Conservation (phyloP, 2,329 filamentous ascomycete genomes). For the Cadophora malorum region DNA sequence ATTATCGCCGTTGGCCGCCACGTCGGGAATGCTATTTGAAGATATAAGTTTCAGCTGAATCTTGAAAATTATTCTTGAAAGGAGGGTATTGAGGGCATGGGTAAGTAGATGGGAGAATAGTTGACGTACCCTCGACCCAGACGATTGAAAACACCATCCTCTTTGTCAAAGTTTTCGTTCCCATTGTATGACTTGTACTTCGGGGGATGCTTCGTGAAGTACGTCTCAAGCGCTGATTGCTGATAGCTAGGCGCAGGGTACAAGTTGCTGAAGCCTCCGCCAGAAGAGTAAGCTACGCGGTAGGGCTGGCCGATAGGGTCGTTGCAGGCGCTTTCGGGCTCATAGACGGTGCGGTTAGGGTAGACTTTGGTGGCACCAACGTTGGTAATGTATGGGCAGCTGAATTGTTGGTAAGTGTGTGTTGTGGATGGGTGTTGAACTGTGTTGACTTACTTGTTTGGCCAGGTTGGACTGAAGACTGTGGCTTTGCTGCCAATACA, state of each 20-base stretch:
- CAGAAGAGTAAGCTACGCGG: conserved; percentile 46
- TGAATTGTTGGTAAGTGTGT: conserved; percentile 57
- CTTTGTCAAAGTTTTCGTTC: conserved; percentile 47
- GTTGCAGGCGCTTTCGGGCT: conserved; percentile 46
- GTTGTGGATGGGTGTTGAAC: conserved; percentile 56
- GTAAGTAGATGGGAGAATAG: neutral
- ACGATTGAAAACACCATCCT: conserved; percentile 31
- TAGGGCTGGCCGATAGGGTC: conserved; percentile 46
- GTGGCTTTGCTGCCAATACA: conserved; percentile 53
- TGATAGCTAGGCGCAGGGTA: conserved; percentile 56
- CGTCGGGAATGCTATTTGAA: conserved; percentile 52
- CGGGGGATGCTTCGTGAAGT: conserved; percentile 33
- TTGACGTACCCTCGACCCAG: conserved; percentile 23
- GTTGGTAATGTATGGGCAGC: conserved; percentile 45
- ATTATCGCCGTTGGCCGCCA: conserved; percentile 62
- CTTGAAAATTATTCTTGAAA: too few species aligned
- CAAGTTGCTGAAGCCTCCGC: conserved; percentile 59
- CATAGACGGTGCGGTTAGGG: conserved; percentile 36
- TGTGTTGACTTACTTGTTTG: conserved; percentile 61
- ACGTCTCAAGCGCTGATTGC: conserved; percentile 40
- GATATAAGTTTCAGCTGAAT: neutral
- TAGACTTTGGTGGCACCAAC: conserved; percentile 36
- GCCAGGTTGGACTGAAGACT: conserved; percentile 49
- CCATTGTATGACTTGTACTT: conserved; percentile 23
- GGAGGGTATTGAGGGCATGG: neutral